Evolutionary conservation across 2,329 filamentous ascomycete genomes (phyloP).

Genomic region (Xylaria sp.): DNA sequence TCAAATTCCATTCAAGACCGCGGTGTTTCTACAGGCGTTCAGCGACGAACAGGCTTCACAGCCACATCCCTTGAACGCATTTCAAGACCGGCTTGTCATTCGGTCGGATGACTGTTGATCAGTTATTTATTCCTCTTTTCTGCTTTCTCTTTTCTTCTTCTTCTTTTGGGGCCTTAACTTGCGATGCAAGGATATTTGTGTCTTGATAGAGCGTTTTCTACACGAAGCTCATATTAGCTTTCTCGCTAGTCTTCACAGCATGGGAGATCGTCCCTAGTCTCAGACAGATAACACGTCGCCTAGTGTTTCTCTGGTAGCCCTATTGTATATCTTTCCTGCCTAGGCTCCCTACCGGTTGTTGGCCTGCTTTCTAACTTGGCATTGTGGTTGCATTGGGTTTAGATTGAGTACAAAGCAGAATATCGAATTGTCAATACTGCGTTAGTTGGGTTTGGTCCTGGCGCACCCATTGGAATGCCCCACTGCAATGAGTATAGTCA

Average conservation of each 20-base stretch:
- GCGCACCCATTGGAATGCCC: slow-evolving; percentile 12
- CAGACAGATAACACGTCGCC: slow-evolving; percentile 12
- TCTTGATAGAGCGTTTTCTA: slow-evolving; percentile 14
- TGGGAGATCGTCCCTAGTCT: neutral
- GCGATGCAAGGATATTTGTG: slow-evolving; percentile 14
- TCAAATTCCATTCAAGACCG: slow-evolving; percentile 39
- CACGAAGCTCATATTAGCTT: slow-evolving; percentile 15
- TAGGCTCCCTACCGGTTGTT: slow-evolving; percentile 22
- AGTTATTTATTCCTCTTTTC: neutral
- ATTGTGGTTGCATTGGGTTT: slow-evolving; percentile 37
- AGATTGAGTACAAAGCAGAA: slow-evolving; percentile 33
- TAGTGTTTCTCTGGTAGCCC: slow-evolving; percentile 11
- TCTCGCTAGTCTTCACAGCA: slow-evolving; percentile 2
- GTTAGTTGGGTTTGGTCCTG: neutral
- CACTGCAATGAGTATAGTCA: slow-evolving; percentile 26
- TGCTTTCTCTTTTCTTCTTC: no score
- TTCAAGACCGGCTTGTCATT: neutral
- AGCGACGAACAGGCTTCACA: slow-evolving; percentile 38
- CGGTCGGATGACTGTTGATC: slow-evolving; percentile 19
- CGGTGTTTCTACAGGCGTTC: slow-evolving; percentile 31
- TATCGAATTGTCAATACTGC: slow-evolving; percentile 16
- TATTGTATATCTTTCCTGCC: slow-evolving; percentile 31
- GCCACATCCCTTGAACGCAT: slow-evolving; percentile 3
- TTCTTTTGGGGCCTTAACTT: neutral
- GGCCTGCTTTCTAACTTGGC: slow-evolving; percentile 13